Base-by-base conservation (phyloP, 2,329 filamentous ascomycete species). In the Aspergillus candidus region DNA sequence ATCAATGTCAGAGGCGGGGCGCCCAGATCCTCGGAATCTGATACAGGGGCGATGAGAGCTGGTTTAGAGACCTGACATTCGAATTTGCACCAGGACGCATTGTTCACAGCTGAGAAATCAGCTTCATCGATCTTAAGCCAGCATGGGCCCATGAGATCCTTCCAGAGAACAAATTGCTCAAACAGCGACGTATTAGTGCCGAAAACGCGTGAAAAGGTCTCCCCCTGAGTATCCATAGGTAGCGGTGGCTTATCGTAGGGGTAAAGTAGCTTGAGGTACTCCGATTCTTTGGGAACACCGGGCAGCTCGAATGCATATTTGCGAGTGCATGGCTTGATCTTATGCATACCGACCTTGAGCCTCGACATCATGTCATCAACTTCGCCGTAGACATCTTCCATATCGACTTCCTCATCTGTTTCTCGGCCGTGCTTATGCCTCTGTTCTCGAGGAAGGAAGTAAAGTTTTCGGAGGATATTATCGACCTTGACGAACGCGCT, bases 61-160 rank as follows among this genome's bases (percentile, higher is more conserved):
- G 93, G 91, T 50, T 89, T 85, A 31, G 79, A 77, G 37, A 89
- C 85, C 56, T 86, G 78, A 38, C 94, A 82, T 67, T 98, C 93
- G 10, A 98, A 80, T 68, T 96, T 97, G 75, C 93, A 96, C 79
- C 94, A 93, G 1, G 93, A 98, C 10, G 89, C 86, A 57, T 96
- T 96, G 66, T 88, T 91, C 54, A 97, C 76, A 5, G 85, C 75
- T 13, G 78, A 77, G 62, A 94, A 96, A 63, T 96, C 83, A 27
- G 86, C 86, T 53, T 86, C 84, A 53, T 89, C 79, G 43, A 98
- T 93, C 61, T 84, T 90, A 36, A 98, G 78, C 93, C 93, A 98
- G 65, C 93, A 97, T 27, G 93, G 93, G 1, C 93, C 93, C 91
- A 96, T 98, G 56, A 98, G 87, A 61, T 95, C 94, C 71, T 96